Evolutionary conservation across 1,284 basidiomycete genomes (phyloP), one percentile per base, ranked within the genome.

Genomic region (Puccinia coronata): DNA sequence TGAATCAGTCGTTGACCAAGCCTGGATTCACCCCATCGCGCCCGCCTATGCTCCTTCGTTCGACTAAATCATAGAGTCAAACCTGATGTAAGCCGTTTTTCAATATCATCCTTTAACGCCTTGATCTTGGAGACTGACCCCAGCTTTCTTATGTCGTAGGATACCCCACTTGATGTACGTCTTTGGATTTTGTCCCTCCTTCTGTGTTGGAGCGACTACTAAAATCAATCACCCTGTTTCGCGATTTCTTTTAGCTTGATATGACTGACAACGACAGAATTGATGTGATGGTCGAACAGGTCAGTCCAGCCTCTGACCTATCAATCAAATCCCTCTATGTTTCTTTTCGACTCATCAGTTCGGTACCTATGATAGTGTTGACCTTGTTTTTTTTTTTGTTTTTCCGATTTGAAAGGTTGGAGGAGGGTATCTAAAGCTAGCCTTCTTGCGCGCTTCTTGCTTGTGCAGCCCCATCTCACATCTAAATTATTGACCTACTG

Each of bases 241-340:
- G 34, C 25, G 36, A 59, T 34, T 53, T 31, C 23, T 2, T 63
- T 23, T 53, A 80, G 79, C 70, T 80, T 25, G 79, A 65, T 23
- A 80, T 80, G 79, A 55, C 25, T 14, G 79, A 80, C 36, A 63
- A 80, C 25, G 79, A 80, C 55, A 61, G 51, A 16, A 80, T 80
- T 47, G 79, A 80, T 14, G 79, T 73, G 49, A 73, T 80, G 70
- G 71, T 80, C 47, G 79, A 80, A 34, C 79, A 80, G 57, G 79
- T 80, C 53, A 57, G 77, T 72, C n/a, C 23, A 23, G 47, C 6
- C 36, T 20, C 28, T 16, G 25, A 18, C 11, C 14, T 3, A 49
- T 31, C 43, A 14, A 41, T n/a, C n/a, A n/a, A n/a, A n/a, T n/a
- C n/a, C n/a, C n/a, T n/a, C n/a, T n/a, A n/a, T n/a, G n/a, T n/a